phyloP scores from a whole-genome alignment of 352 stramenopile species.

The Pythium aristosporum region DNA sequence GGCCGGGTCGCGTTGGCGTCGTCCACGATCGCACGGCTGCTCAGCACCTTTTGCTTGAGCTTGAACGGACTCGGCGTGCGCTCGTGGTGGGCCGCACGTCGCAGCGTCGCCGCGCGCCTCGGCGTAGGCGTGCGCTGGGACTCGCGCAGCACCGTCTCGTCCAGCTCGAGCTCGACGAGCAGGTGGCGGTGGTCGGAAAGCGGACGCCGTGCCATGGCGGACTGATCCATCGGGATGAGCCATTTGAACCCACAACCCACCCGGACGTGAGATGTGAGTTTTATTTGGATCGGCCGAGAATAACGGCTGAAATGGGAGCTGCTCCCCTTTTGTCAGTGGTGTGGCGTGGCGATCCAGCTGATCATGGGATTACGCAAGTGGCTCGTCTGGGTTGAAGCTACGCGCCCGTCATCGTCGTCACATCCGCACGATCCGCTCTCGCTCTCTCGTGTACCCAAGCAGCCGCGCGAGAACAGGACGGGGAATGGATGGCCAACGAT shows the following conservation, averaged over 20 bases:
- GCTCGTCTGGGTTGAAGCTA: neutral
- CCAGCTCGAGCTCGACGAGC: slow-evolving; percentile 66
- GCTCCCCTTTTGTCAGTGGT: too few relatives aligned
- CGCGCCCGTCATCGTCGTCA: too few relatives aligned
- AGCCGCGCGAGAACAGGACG: neutral
- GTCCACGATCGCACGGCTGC: slow-evolving; percentile 24
- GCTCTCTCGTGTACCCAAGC: neutral
- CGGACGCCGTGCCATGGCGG: slow-evolving; percentile 12
- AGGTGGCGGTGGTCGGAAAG: slow-evolving; percentile 32
- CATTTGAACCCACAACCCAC: too few relatives aligned
- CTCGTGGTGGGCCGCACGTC: slow-evolving; percentile 10
- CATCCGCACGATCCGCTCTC: neutral
- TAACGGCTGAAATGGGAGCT: neutral
- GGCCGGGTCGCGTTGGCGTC: neutral
- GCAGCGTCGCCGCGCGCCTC: slow-evolving; percentile 9
- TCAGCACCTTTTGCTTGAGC: slow-evolving; percentile 60
- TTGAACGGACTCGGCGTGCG: slow-evolving; percentile 58
- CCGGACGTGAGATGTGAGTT: too few relatives aligned
- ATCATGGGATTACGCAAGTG: too few relatives aligned
- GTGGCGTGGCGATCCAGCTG: too few relatives aligned
- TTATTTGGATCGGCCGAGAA: neutral
- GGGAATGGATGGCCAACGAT: neutral
- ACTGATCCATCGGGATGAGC: neutral
- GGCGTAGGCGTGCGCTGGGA: slow-evolving; percentile 1
- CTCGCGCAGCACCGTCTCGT: slow-evolving; percentile 31